Percentiles rank a stretch among this genome's conserved stretches.
Evolutionary conservation across 2,329 filamentous ascomycete species (phyloP).

Genomic region (Zymoseptoria ardabiliae): DNA sequence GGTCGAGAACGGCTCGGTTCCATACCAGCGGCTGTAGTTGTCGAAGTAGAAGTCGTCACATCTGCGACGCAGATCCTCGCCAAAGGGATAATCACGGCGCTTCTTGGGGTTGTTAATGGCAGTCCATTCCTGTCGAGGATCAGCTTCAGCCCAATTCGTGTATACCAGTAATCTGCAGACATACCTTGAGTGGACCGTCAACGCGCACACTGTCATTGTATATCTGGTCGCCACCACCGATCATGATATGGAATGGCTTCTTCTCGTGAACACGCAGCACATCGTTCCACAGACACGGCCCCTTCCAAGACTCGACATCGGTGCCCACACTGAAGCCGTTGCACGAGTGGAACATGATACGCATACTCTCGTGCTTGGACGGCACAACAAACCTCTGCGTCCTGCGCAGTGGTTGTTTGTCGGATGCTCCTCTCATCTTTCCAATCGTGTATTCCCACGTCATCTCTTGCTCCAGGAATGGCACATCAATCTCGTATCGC

Average conservation of each 20-base stretch:
- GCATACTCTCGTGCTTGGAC: conserved; percentile 56
- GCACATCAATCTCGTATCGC: conserved; percentile 54
- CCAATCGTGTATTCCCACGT: conserved; percentile 73
- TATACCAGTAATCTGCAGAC: neutral
- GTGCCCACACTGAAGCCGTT: conserved; percentile 62
- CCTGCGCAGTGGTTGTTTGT: conserved; percentile 17
- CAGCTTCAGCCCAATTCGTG: neutral
- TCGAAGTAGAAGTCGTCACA: conserved; percentile 58
- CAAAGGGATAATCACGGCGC: conserved; percentile 54
- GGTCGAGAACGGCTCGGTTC: conserved; percentile 54
- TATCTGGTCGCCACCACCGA: conserved; percentile 86
- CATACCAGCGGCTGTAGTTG: conserved; percentile 61
- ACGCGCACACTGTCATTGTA: conserved; percentile 76
- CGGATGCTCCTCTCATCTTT: conserved; percentile 43
- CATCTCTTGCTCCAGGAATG: conserved; percentile 63
- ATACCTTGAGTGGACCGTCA: conserved; percentile 57
- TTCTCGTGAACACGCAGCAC: conserved; percentile 53
- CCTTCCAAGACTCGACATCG: conserved; percentile 55
- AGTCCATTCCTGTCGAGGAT: conserved; percentile 48
- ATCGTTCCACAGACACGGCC: conserved; percentile 55
- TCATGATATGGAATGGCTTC: conserved; percentile 60
- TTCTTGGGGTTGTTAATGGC: conserved; percentile 54
- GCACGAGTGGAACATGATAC: conserved; percentile 63
- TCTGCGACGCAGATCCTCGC: conserved; percentile 53
- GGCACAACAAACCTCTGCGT: conserved; percentile 51